A percentile compares a stretch with the other conserved stretches of the same genome.
Conservation (phyloP, 2,329 filamentous ascomycete species). For the Clarireedia paspali region DNA sequence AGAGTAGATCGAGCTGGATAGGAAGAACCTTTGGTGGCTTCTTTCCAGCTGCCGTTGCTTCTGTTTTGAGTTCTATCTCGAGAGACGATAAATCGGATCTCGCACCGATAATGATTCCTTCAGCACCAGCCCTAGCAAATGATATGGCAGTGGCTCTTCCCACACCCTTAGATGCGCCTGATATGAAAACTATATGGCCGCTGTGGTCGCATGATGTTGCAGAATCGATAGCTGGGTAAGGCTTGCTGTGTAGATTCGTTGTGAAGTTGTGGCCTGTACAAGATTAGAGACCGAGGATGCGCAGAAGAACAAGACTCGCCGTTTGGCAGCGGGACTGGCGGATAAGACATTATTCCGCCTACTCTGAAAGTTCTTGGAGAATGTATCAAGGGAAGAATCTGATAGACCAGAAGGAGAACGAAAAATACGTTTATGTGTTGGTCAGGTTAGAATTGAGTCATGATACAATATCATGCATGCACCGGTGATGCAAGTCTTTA, state of each 20-base stretch:
- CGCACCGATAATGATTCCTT: conserved; percentile 17
- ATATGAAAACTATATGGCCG: conserved; percentile 18
- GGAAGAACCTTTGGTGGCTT: conserved; percentile 14
- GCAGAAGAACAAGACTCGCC: background rate
- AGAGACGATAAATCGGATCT: conserved; percentile 13
- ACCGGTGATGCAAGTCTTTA: too few species aligned
- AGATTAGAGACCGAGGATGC: background rate
- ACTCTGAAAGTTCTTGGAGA: too few species aligned
- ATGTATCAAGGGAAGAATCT: background rate
- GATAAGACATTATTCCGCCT: background rate
- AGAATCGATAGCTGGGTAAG: conserved; percentile 46
- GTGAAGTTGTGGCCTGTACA: conserved; percentile 3
- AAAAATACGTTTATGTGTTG: background rate
- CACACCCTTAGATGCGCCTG: conserved; percentile 20
- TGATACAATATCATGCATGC: background rate
- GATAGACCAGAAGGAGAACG: background rate
- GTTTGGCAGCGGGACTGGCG: conserved; percentile 3
- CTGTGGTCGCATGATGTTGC: conserved; percentile 17
- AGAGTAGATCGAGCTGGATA: conserved; percentile 16
- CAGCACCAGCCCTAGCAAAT: conserved; percentile 19
- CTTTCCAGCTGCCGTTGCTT: conserved; percentile 15
- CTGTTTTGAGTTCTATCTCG: conserved; percentile 15
- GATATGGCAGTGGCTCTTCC: conserved; percentile 19
- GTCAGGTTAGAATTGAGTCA: background rate
- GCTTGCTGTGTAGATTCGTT: conserved; percentile 33